Conservation (phyloP, 1,139 yeast species). For the Saccharomyces hybrid region DNA sequence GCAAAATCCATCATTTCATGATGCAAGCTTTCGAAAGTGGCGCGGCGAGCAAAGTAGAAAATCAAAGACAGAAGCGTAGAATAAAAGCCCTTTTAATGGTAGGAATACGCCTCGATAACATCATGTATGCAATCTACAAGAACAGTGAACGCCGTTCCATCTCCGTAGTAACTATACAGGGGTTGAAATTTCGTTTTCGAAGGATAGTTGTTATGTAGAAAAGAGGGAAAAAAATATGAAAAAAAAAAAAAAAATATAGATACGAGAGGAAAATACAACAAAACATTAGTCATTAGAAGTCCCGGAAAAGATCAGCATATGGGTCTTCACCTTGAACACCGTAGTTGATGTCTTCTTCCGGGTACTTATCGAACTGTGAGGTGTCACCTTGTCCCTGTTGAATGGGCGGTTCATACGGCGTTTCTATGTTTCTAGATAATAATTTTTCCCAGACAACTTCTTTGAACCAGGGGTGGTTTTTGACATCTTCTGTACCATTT, state of each 20-base stretch:
- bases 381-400: conserved; percentile 94
- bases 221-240: not conserved
- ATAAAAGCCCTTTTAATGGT: not conserved
- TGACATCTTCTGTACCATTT: conserved; percentile 81
- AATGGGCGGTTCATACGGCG: conserved; percentile 96
- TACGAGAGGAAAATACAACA: not conserved
- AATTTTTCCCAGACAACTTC: conserved; percentile 95
- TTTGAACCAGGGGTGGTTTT: conserved; percentile 84
- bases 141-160: not conserved
- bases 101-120: not conserved
- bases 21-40: not conserved
- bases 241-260: not conserved
- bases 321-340: conserved; percentile 76
- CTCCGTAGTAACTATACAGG: not conserved
- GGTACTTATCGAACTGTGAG: conserved; percentile 83
- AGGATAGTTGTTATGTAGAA: not conserved
- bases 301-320: conserved; percentile 61
- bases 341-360: conserved; percentile 84
- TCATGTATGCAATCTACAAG: not conserved
- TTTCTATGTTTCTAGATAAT: conserved; percentile 78
- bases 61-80: not conserved
- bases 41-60: not conserved
- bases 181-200: not conserved
- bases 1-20: not conserved
- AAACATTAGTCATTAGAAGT: conserved; percentile 42